Base-by-base conservation (phyloP, 2,329 filamentous ascomycete genomes). In the Colletotrichum camelliae region DNA sequence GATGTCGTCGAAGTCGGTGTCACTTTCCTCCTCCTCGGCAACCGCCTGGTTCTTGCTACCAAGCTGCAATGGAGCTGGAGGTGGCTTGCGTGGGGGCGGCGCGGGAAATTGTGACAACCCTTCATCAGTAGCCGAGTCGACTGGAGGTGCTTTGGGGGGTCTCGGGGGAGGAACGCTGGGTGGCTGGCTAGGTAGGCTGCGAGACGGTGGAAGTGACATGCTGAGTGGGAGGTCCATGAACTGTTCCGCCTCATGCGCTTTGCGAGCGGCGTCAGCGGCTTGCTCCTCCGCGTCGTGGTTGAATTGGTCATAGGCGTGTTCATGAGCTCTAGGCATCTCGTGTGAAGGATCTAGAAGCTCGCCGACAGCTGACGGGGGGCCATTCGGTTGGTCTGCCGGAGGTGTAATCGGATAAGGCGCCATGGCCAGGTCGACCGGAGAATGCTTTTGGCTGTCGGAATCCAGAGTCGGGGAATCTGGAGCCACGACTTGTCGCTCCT, bases 1-100 rank as follows among this genome's bases (percentile, higher is more conserved):
- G 43, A 94, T 89, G 77, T 96, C 94, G 75, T 97, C 95, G 79
- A 96, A 97, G 78, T 98, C 96, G 0, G 95, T 96, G 75, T 95
- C 95, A 0, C 93, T 93, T 43, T 92, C 90, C 3, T 91, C 89
- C 15, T 93, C 92, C n/a, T 93, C 91, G 5, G 82, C 79, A 3
- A 82, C 78, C 5, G 81, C 81, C 12, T 82, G 81, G n/a, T 81
- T 81, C 21, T 83, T 79, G 62, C 87, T 86, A 58, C 89, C 89
- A 29, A 98, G 88, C 81, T 96, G 93, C 70, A 98, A 85, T 3
- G 96, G 96, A 15, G 95, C 94, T 62, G 96, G 96, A 4, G 96
- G 96, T 7, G 93, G 91, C 83, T 98, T 98, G 75, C 96, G 91
- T 66, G 91, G 91, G 16, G 93, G 92, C 2, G 92, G 89, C 3